phyloP scores from a whole-genome alignment of 345 rosid species.

The Citrus hindsii region DNA sequence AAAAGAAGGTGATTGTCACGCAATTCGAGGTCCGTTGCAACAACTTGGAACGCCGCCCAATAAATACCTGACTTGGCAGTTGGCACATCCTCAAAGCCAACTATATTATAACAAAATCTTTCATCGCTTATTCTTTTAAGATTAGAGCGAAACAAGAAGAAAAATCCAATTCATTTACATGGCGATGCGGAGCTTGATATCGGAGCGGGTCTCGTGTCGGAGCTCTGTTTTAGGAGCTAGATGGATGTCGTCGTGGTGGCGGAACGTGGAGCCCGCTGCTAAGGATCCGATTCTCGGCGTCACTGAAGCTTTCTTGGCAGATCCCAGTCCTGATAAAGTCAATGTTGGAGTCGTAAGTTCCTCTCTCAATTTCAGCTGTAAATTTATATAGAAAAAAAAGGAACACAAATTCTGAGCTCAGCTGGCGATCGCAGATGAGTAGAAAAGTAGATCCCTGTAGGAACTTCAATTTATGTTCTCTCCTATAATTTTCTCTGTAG shows the following conservation, averaged over 20 bases:
- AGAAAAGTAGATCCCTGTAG: not conserved
- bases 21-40: constrained; percentile 7
- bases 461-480: not conserved
- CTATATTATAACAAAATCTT: not conserved
- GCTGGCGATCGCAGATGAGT: not conserved
- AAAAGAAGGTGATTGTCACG: not conserved
- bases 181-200: constrained; percentile 30
- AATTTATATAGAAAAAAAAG: no score
- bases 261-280: constrained; percentile 79
- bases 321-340: constrained; percentile 75
- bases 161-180: not conserved
- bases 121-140: not conserved
- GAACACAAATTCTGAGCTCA: not conserved
- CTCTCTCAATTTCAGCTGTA: not conserved
- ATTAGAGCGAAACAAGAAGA: not conserved
- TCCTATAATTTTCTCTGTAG: not conserved
- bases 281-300: constrained; percentile 97
- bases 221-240: constrained; percentile 40
- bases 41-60: not conserved
- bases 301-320: constrained; percentile 95
- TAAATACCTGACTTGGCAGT: not conserved
- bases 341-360: constrained; percentile 90
- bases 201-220: constrained; percentile 24
- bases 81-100: not conserved
- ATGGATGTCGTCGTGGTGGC: constrained; percentile 88